Conservation (phyloP, 768 basidiomycete species). For the Russula sp. region DNA sequence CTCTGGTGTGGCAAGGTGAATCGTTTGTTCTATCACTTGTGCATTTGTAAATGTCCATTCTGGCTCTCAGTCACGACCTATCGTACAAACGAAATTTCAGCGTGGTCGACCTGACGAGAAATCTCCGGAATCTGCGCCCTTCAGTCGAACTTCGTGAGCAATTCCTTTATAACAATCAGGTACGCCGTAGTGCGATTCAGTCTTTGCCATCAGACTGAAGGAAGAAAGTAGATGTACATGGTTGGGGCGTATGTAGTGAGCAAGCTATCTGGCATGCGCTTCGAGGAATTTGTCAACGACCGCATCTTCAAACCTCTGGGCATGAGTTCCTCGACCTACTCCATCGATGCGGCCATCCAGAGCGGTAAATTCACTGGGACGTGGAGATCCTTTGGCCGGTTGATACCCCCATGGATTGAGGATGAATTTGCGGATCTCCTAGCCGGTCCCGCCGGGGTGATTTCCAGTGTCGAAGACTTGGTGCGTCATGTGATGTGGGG, state of each 20-base stretch:
- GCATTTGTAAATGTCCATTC: background rate
- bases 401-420: conserved; percentile 28
- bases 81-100: background rate
- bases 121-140: conserved; percentile 32
- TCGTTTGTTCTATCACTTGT: background rate
- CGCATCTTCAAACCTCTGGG: conserved; percentile 22
- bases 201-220: background rate
- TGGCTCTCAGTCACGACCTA: conserved; percentile 7
- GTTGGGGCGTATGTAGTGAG: conserved; percentile 33
- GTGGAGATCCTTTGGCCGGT: conserved; percentile 33
- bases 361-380: too few species aligned
- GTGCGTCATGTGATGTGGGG: too few species aligned
- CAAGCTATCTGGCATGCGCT: conserved; percentile 31
- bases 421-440: too few species aligned
- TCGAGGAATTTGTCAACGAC: conserved; percentile 36
- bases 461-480: too few species aligned
- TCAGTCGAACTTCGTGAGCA: conserved; percentile 35
- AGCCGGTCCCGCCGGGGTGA: too few species aligned
- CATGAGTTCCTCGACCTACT: conserved; percentile 40
- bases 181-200: conserved; percentile 4
- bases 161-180: conserved; percentile 39
- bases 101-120: conserved; percentile 8
- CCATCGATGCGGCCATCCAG: conserved; percentile 11
- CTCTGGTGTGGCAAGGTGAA: conserved; percentile 36
- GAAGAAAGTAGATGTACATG: conserved; percentile 35